Evolutionary conservation across 164 flowering plant species (phyloP).

Genomic region (Taxillus chinensis): DNA sequence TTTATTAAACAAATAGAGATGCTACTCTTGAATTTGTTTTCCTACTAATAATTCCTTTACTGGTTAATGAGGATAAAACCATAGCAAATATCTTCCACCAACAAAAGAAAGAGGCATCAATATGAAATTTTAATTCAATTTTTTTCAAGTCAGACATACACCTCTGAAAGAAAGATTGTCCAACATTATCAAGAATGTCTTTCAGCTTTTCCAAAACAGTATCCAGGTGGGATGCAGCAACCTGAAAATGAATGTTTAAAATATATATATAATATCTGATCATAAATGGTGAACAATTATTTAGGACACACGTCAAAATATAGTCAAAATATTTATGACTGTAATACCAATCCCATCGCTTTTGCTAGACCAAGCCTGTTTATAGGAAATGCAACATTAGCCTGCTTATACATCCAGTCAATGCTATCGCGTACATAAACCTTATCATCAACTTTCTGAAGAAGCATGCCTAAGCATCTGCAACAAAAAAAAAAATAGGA

Average conservation of each 20-base stretch:
- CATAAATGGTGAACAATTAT: too few relatives aligned
- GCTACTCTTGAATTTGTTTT: too few relatives aligned
- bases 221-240: conserved; percentile 96
- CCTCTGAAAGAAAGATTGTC: conserved; percentile 67
- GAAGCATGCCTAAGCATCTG: conserved; percentile 88
- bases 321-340: neutral
- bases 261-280: neutral
- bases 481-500: conserved; percentile 6
- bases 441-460: conserved; percentile 77
- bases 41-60: too few relatives aligned
- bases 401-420: conserved; percentile 81
- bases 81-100: too few relatives aligned
- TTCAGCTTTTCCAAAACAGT: conserved; percentile 87
- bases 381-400: conserved; percentile 59
- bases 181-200: conserved; percentile 70
- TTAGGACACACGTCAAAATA: neutral
- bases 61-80: too few relatives aligned
- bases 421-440: conserved; percentile 68
- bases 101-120: too few relatives aligned
- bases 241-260: conserved; percentile 28
- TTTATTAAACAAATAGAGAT: too few relatives aligned
- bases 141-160: conserved; percentile 6
- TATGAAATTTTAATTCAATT: too few relatives aligned
- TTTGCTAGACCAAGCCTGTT: conserved; percentile 94
- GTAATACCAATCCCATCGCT: conserved; percentile 89